Conservation (phyloP, 495 filamentous ascomycete genomes). For the Tricharina praecox region DNA sequence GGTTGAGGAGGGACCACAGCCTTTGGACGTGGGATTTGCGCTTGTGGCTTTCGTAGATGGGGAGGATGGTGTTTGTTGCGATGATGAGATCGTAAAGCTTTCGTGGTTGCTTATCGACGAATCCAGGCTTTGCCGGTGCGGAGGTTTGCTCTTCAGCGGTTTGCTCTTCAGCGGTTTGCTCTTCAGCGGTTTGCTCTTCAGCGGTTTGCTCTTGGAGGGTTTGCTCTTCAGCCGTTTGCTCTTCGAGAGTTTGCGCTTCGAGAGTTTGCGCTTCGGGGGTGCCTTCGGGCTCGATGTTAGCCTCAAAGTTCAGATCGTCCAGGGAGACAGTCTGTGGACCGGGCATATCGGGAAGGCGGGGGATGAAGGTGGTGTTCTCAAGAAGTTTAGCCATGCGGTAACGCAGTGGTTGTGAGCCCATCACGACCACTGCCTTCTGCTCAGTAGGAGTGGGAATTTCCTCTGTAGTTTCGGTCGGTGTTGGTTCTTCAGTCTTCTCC, state of each 20-base stretch:
- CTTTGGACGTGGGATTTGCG: conserved; percentile 67
- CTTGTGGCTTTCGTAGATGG: conserved; percentile 50
- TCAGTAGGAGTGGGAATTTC: conserved; percentile 33
- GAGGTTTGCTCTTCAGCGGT: too few relatives aligned
- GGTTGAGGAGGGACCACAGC: conserved; percentile 70
- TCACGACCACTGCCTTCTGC: conserved; percentile 32
- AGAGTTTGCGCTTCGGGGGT: too few relatives aligned
- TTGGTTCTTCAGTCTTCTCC: background rate
- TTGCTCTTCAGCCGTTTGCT: conserved; percentile 29
- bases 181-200: background rate
- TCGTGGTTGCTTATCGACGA: conserved; percentile 33
- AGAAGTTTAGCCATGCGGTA: conserved; percentile 58
- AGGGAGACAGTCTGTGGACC: too few relatives aligned
- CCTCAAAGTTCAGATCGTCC: too few relatives aligned
- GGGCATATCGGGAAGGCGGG: conserved; percentile 58
- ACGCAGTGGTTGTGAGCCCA: conserved; percentile 49
- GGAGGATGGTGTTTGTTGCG: conserved; percentile 65
- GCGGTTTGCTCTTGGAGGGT: background rate
- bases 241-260: too few relatives aligned
- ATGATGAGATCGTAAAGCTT: conserved; percentile 84
- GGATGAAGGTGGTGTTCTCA: conserved; percentile 80
- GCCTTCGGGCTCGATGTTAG: too few relatives aligned
- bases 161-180: too few relatives aligned
- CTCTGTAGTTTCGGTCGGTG: conserved; percentile 29
- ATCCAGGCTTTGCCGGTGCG: too few relatives aligned